These are phyloP conservation scores for Corrigiola litoralis DNA, from an alignment of 179 eudicot species.

Conservation along the genomic window DNA sequence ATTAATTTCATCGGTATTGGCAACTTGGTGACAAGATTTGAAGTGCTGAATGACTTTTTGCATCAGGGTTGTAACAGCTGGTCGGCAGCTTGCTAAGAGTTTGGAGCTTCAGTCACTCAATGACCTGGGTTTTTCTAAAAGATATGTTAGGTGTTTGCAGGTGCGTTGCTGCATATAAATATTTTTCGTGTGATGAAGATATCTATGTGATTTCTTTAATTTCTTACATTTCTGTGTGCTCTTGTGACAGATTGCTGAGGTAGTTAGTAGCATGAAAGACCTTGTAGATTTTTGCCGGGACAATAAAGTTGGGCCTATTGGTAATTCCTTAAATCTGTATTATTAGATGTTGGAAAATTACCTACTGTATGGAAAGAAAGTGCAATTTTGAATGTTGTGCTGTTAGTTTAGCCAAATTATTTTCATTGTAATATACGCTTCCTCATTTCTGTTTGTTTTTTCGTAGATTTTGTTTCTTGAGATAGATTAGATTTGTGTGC, in stretches of 20 bases:
- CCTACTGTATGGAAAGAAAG: too few relatives aligned
- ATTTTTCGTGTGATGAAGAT: constrained; percentile 4
- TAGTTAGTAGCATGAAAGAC: constrained; percentile 91
- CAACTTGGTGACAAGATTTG: background rate
- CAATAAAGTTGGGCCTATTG: constrained; percentile 75
- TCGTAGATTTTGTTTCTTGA: too few relatives aligned
- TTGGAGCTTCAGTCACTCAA: constrained; percentile 81
- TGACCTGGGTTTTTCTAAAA: constrained; percentile 91
- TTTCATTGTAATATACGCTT: too few relatives aligned
- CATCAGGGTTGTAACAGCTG: constrained; percentile 77
- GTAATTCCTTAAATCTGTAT: constrained; percentile 32
- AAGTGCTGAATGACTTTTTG: background rate
- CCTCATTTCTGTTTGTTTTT: too few relatives aligned
- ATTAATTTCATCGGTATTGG: background rate
- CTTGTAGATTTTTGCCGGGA: constrained; percentile 73
- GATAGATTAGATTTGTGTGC: too few relatives aligned
- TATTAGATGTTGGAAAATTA: too few relatives aligned
- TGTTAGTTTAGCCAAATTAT: too few relatives aligned
- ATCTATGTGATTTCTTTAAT: background rate
- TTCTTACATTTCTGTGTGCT: constrained; percentile 1
- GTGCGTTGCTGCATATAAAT: constrained; percentile 31
- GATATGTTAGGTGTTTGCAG: constrained; percentile 96
- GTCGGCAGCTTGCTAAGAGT: constrained; percentile 82
- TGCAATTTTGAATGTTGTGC: background rate
- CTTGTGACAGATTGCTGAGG: constrained; percentile 79